Base-by-base conservation (phyloP, 306 rosid genomes). In the Lathyrus oleraceus region DNA sequence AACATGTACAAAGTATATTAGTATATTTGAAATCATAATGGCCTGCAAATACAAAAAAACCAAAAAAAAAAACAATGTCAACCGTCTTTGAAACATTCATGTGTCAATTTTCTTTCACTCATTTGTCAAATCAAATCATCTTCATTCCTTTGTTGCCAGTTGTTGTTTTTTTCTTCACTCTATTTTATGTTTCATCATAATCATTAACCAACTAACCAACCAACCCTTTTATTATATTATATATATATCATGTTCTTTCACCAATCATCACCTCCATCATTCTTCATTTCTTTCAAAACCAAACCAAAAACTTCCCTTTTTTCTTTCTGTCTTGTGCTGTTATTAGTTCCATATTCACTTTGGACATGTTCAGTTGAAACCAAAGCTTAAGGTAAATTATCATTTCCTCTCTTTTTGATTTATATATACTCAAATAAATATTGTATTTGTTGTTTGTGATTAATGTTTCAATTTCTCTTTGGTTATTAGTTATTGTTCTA, bases 71-170 rank as follows among this genome's bases (percentile, higher is more conserved):
- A 57, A 72, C 78, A 60, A 27, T 8, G 70, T 70, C 61, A 64
- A 72, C 78, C 78, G 82, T 72, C 73, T 52, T 75, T 40, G 67
- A 76, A 65, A 75, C 70, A 48, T 76, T 16, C 12, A 25, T 63
- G 63, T 49, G 60, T 57, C 63, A 27, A 9, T 48, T 27, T 49
- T 65, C 72, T 60, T 53, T 48, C 79, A 78, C 68, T 60, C 23
- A 81, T 48, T 54, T 81, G 81, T 78, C 70, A 78, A 25, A 59
- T 70, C 28, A 63, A 30, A 66, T 72, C 70, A 53, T 38, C 17
- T 28, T 25, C 66, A 28, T 72, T 72, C 70, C 66, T 23, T 77
- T 70, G 87, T 77, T 79, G 81, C 89, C 87, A 77, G 58, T 76
- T 85, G 86, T 72, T 53, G 45, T 57, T 66, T 9, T 15, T 70